A percentile compares a stretch with the other conserved stretches of the same genome.
These are phyloP conservation scores for Clitopilus passeckerianus DNA, from an alignment of 768 basidiomycete genomes.

Conservation along the genomic window DNA sequence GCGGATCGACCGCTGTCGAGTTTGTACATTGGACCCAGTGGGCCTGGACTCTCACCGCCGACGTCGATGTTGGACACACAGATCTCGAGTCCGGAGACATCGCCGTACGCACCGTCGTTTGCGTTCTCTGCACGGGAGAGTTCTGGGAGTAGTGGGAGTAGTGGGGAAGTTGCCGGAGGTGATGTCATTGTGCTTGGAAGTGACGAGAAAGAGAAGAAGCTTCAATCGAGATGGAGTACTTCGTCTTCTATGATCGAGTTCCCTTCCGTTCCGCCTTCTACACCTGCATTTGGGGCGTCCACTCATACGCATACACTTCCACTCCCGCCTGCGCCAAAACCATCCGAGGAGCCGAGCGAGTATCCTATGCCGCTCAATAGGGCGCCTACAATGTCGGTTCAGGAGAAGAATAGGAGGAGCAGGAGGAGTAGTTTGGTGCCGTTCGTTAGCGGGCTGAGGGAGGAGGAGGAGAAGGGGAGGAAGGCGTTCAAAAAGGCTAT, in stretches of 20 bases:
- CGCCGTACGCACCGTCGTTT: neutral
- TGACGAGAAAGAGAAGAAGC: neutral
- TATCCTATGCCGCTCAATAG: neutral
- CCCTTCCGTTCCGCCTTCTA: neutral
- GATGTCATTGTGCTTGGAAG: too few species aligned
- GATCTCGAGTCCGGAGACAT: neutral
- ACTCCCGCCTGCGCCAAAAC: neutral
- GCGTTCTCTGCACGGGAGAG: neutral
- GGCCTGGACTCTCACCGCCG: too few species aligned
- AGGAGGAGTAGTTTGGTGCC: neutral
- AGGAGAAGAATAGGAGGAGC: neutral
- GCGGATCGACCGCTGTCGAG: neutral
- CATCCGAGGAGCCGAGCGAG: neutral
- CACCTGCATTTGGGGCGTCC: neutral
- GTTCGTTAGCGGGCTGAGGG: neutral
- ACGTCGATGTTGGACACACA: too few species aligned
- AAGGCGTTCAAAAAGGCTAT: conserved; percentile 1
- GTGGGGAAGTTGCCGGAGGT: too few species aligned
- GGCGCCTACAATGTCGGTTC: neutral
- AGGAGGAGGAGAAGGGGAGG: neutral
- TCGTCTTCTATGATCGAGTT: neutral
- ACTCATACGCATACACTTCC: neutral
- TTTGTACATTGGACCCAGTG: too few species aligned
- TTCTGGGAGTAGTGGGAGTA: neutral
- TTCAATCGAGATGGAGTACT: neutral